Conservation (phyloP, 164 flowering plant genomes). For the Pachysandra terminalis region DNA sequence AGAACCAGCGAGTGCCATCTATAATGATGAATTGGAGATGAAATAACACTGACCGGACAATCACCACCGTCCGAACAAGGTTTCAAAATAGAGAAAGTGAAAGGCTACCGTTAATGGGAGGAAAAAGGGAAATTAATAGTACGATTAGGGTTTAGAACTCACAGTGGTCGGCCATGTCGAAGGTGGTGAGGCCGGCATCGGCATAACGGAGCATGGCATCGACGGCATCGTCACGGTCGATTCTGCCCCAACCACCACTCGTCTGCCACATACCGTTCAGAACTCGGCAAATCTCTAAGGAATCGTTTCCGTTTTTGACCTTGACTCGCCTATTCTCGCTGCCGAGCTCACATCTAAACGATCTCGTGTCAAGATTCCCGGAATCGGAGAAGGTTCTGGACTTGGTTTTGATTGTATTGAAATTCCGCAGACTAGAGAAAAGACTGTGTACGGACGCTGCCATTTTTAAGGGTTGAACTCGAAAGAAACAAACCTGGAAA, state of each 20-base stretch:
- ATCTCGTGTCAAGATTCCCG: conserved; percentile 9
- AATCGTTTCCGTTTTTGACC: conserved; percentile 69
- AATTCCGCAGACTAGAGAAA: conserved; percentile 7
- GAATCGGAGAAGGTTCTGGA: not conserved
- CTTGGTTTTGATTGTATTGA: conserved; percentile 9
- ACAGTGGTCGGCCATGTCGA: conserved; percentile 97
- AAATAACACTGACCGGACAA: too few species aligned
- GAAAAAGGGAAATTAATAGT: not conserved
- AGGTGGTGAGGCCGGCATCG: conserved; percentile 85
- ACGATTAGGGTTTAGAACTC: conserved; percentile 15
- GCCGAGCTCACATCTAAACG: conserved; percentile 25
- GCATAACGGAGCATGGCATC: conserved; percentile 86
- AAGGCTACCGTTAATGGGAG: not conserved
- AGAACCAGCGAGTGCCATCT: too few species aligned
- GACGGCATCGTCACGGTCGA: conserved; percentile 78
- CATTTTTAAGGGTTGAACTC: not conserved
- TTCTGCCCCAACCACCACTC: conserved; percentile 92
- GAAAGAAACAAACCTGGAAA: too few species aligned
- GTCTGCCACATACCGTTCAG: conserved; percentile 98
- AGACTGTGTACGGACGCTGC: conserved; percentile 14
- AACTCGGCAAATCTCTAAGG: conserved; percentile 73
- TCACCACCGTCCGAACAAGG: not conserved
- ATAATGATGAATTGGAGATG: too few species aligned
- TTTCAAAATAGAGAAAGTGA: not conserved
- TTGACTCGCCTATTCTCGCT: conserved; percentile 27